Base-by-base conservation (phyloP, 2,329 filamentous ascomycete species). In the Hymenoscyphus albidus region DNA sequence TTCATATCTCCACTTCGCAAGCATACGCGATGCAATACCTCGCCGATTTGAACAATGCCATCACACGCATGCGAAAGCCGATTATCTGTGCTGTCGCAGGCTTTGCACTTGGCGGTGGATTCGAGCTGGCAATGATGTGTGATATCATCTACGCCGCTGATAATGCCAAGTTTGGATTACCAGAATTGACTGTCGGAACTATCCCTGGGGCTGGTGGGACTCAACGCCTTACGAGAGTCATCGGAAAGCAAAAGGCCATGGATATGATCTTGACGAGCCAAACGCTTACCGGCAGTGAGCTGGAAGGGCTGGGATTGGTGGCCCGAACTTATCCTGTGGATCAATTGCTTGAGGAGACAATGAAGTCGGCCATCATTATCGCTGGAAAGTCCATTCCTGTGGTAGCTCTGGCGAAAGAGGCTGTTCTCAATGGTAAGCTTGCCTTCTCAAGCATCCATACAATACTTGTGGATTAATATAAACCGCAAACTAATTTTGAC, bases 31-130 rank as follows among this genome's bases (percentile, higher is more conserved):
- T 65, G 16, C 64, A 64, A 42, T 78, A 74, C 67, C 74, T 79
- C 63, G 76, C 79, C 71, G 77, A 83, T 67, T 77, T 83, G 27
- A 75, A 74, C 38, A 68, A 74, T 58, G 76, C 73, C 16, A 74
- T 79, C 58, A 72, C 72, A 27, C 65, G 66, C n/a, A 75, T 79
- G 67, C 73, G 74, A 38, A 83, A 83, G 70, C 82, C 81, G 2
- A 69, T 82, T 58, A 75, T 84, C 63, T 81, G 81, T 10, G 80
- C 80, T 22, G 80, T 83, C 27, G 77, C 81, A 67, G 81, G 82
- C 59, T 78, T 80, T 72, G 81, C 82, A 67, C 77, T 83, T 38
- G 81, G 81, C 38, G 81, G 81, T 14, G 81, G 82, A 5, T 83
- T 82, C 62, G 82, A 83, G 64, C 71, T 83, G 54, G 80, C 80